A percentile compares a stretch with the other conserved stretches of the same genome.
phyloP scores from a whole-genome alignment of 805 yeast species.

The Cyberlindnera samutprakarnensis region DNA sequence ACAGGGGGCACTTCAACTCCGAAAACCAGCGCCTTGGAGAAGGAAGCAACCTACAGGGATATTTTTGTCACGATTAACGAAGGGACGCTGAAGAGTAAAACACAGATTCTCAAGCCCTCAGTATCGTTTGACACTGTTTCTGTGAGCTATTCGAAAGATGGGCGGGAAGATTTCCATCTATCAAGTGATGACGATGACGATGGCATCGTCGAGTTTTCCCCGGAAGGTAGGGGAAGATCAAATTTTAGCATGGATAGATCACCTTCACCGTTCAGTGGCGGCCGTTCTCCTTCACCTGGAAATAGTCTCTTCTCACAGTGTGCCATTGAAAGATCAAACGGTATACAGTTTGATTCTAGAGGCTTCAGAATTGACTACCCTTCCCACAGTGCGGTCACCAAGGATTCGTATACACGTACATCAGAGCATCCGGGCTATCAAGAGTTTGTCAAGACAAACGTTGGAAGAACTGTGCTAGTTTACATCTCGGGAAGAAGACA shows the following conservation, averaged over 20 bases:
- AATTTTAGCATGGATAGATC: slow-evolving; percentile 4
- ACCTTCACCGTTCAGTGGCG: slow-evolving; percentile 10
- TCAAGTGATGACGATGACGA: slow-evolving; percentile 2
- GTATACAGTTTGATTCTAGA: slow-evolving; percentile 1
- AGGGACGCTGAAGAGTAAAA: background rate
- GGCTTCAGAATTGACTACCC: slow-evolving; percentile 20
- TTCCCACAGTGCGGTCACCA: slow-evolving; percentile 8
- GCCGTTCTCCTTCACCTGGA: slow-evolving; percentile 1
- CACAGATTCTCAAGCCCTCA: background rate
- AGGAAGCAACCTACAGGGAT: slow-evolving; percentile 1
- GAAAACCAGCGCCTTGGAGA: background rate
- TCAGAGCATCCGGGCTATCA: background rate
- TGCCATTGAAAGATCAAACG: background rate
- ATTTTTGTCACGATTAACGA: background rate
- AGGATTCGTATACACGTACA: slow-evolving; percentile 10
- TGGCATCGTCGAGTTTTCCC: background rate
- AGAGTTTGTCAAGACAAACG: background rate
- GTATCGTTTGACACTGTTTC: slow-evolving; percentile 9
- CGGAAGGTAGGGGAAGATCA: slow-evolving; percentile 1
- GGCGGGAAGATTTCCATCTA: background rate
- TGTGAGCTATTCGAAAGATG: slow-evolving; percentile 2
- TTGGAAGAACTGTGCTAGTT: slow-evolving; percentile 44
- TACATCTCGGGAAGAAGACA: slow-evolving; percentile 66
- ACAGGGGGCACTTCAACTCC: background rate
- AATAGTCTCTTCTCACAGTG: background rate